Evolutionary conservation across 371 early-diverging fungal genomes (phyloP).

Genomic region (Mucor velutinosus): DNA sequence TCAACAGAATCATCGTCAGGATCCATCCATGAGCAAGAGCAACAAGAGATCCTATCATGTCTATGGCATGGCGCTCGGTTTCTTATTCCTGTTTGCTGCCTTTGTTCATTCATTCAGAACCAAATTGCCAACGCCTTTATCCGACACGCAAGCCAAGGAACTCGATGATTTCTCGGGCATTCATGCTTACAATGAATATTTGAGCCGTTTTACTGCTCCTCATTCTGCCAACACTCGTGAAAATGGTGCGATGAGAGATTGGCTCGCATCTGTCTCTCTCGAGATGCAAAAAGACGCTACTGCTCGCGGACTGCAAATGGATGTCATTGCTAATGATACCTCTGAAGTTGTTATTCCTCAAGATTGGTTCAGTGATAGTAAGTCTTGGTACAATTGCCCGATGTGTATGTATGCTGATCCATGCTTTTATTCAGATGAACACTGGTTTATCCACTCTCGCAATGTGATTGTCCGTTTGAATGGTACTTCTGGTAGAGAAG

Average conservation of each 20-base stretch:
- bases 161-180: slow-evolving; percentile 47
- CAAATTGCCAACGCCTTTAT: slow-evolving; percentile 40
- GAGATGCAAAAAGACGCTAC: slow-evolving; percentile 46
- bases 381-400: slow-evolving; percentile 3
- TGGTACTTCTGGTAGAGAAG: slow-evolving; percentile 45
- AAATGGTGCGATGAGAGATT: slow-evolving; percentile 35
- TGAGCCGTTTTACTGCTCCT: slow-evolving; percentile 53
- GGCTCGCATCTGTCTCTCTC: slow-evolving; percentile 33
- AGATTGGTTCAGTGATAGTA: slow-evolving; percentile 36
- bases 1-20: not conserved
- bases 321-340: slow-evolving; percentile 44
- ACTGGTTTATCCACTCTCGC: slow-evolving; percentile 51
- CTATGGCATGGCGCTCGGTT: slow-evolving; percentile 20
- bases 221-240: slow-evolving; percentile 60
- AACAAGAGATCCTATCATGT: slow-evolving; percentile 13
- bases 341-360: slow-evolving; percentile 17
- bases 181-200: slow-evolving; percentile 55
- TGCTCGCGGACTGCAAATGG: slow-evolving; percentile 37
- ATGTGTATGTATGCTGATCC: not conserved
- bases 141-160: slow-evolving; percentile 33
- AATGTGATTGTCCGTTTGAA: slow-evolving; percentile 54
- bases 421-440: slow-evolving; percentile 12
- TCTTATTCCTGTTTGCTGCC: slow-evolving; percentile 18
- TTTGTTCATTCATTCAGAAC: slow-evolving; percentile 23
- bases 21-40: not conserved